Evolutionary conservation across 2,329 filamentous ascomycete genomes (phyloP).

Genomic region (Thermothelomyces thermophilus): DNA sequence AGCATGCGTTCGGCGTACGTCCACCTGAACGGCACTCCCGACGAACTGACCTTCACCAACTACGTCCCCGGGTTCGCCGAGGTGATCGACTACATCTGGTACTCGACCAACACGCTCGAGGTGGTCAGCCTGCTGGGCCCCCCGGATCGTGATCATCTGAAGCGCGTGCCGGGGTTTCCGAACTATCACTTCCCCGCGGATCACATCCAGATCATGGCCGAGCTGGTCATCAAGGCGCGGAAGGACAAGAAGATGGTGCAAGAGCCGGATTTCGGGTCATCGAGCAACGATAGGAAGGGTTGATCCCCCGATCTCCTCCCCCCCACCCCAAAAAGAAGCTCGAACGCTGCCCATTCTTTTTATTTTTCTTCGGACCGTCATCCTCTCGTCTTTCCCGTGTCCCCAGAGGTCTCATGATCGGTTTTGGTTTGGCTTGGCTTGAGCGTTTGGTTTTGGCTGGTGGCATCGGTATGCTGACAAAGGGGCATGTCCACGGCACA

Average conservation of each 20-base stretch:
- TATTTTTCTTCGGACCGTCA: not conserved
- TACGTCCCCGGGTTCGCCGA: slow-evolving; percentile 91
- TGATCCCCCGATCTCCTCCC: slow-evolving; percentile 2
- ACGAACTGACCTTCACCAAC: slow-evolving; percentile 89
- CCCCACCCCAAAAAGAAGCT: too few species aligned
- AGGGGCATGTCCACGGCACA: not conserved
- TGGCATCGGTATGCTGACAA: not conserved
- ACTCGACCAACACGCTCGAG: slow-evolving; percentile 82
- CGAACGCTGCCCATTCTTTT: not conserved
- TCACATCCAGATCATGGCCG: slow-evolving; percentile 81
- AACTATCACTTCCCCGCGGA: slow-evolving; percentile 93
- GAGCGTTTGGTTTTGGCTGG: slow-evolving; percentile 7
- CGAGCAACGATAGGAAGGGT: slow-evolving; percentile 25
- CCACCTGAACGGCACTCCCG: slow-evolving; percentile 71
- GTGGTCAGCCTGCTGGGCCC: slow-evolving; percentile 79
- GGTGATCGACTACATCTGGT: slow-evolving; percentile 97
- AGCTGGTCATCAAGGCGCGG: slow-evolving; percentile 81
- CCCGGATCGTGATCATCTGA: slow-evolving; percentile 77
- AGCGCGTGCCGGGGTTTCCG: slow-evolving; percentile 82
- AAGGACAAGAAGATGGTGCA: slow-evolving; percentile 69
- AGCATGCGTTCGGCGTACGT: slow-evolving; percentile 86
- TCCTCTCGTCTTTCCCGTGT: not conserved
- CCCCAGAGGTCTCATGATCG: not conserved
- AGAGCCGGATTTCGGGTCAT: slow-evolving; percentile 54
- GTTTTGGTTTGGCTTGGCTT: slow-evolving; percentile 3